Conservation (phyloP, 2,329 filamentous ascomycete genomes). For the Ampelomyces quisqualis region DNA sequence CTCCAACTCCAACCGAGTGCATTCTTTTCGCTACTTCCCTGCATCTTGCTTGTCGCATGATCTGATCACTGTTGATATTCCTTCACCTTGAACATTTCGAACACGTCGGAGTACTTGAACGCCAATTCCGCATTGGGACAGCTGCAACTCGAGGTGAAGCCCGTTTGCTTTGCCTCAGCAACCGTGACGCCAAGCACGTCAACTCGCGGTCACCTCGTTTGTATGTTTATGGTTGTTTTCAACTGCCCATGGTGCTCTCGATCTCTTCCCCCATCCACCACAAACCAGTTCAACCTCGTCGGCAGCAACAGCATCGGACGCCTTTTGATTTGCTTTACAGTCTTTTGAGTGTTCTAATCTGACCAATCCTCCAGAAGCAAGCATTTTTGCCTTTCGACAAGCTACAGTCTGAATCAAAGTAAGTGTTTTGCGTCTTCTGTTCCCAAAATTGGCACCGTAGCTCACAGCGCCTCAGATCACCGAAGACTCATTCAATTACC, state of each 20-base stretch:
- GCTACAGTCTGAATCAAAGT: not conserved
- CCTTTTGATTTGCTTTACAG: not conserved
- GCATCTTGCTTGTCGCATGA: too few species aligned
- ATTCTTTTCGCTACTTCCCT: too few species aligned
- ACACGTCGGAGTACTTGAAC: too few species aligned
- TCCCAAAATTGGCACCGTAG: not conserved
- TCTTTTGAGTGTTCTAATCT: not conserved
- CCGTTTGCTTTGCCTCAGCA: conserved; percentile 1
- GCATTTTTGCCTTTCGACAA: not conserved
- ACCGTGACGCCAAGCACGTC: not conserved
- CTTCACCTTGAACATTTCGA: conserved; percentile 2
- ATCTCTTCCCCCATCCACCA: not conserved
- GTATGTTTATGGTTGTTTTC: not conserved
- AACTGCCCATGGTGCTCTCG: not conserved
- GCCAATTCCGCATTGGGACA: not conserved
- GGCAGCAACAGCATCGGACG: not conserved
- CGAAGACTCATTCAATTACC: too few species aligned
- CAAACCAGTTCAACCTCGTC: too few species aligned
- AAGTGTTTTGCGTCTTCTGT: not conserved
- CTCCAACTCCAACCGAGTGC: too few species aligned
- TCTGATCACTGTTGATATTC: too few species aligned
- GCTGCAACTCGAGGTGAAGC: conserved; percentile 2
- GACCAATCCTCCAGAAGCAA: not conserved
- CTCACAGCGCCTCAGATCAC: not conserved
- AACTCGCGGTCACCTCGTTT: not conserved